These are phyloP conservation scores for Hypoxylon sp. DNA, from an alignment of 2,329 filamentous ascomycete species.

Conservation along the genomic window DNA sequence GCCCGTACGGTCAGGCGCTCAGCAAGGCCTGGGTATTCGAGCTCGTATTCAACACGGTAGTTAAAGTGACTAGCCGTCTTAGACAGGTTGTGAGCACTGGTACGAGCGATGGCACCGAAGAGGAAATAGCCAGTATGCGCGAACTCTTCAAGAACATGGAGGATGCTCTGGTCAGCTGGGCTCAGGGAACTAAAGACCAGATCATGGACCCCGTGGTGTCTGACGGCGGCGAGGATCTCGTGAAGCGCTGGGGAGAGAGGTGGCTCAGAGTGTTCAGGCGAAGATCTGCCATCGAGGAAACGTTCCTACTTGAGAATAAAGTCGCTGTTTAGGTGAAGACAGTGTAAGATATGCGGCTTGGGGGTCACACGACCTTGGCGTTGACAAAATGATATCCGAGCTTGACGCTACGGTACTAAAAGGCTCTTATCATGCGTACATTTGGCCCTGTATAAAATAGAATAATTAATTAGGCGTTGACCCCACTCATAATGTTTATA, in stretches of 20 bases:
- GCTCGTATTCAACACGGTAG: slow-evolving; percentile 88
- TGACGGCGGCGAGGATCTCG: slow-evolving; percentile 73
- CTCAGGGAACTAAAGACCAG: slow-evolving; percentile 79
- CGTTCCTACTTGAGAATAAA: slow-evolving; percentile 56
- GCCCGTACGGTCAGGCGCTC: slow-evolving; percentile 75
- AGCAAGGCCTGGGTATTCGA: slow-evolving; percentile 86
- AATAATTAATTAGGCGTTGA: slow-evolving; percentile 25
- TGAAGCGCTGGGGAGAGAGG: slow-evolving; percentile 84
- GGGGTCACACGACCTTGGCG: slow-evolving; percentile 13
- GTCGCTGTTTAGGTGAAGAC: slow-evolving; percentile 17
- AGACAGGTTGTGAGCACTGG: slow-evolving; percentile 80
- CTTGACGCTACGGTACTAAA: slow-evolving; percentile 8
- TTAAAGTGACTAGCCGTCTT: slow-evolving; percentile 89
- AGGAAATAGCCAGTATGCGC: slow-evolving; percentile 81
- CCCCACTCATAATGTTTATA: not conserved
- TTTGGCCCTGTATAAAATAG: slow-evolving; percentile 31
- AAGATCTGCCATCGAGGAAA: slow-evolving; percentile 87
- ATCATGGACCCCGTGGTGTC: slow-evolving; percentile 73
- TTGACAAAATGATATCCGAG: slow-evolving; percentile 17
- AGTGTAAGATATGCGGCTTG: slow-evolving; percentile 29
- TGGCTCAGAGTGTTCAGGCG: slow-evolving; percentile 90
- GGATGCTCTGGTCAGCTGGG: slow-evolving; percentile 81
- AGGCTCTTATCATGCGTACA: not conserved
- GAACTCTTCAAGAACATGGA: slow-evolving; percentile 86
- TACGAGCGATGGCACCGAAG: slow-evolving; percentile 65